A percentile compares a stretch with the other conserved stretches of the same genome.
Conservation (phyloP, 192 early-diverging fungal genomes). For the Backusella macrospora region DNA sequence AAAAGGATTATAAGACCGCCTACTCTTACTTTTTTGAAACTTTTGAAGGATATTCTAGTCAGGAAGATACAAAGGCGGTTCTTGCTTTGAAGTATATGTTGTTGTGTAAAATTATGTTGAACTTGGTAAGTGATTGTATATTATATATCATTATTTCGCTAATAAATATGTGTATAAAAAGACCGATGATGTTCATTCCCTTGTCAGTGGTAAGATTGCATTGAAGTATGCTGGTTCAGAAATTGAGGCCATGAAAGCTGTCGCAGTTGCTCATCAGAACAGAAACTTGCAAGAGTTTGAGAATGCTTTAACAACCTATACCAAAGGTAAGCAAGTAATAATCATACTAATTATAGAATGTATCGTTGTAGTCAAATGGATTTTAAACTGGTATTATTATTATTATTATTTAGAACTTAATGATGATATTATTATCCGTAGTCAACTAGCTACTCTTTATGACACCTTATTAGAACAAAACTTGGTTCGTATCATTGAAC, state of each 20-base stretch:
- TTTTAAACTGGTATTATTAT: neutral
- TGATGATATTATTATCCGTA: conserved; percentile 92
- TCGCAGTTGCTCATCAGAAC: conserved; percentile 95
- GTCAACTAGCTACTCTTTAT: conserved; percentile 89
- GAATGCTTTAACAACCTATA: conserved; percentile 80
- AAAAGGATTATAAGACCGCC: conserved; percentile 98
- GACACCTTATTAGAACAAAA: conserved; percentile 97
- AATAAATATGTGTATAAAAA: conserved; percentile 26
- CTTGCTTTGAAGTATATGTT: conserved; percentile 97
- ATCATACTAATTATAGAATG: neutral
- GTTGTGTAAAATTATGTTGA: conserved; percentile 98
- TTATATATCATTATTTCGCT: neutral
- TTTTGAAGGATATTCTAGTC: conserved; percentile 86
- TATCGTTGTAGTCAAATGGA: neutral
- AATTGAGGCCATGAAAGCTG: conserved; percentile 91
- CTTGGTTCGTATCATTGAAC: conserved; percentile 94
- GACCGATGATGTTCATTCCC: conserved; percentile 91
- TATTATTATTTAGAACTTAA: conserved; percentile 61
- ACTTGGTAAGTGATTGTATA: conserved; percentile 62
- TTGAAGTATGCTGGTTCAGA: conserved; percentile 83
- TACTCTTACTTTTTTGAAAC: conserved; percentile 99
- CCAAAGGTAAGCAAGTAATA: conserved; percentile 58
- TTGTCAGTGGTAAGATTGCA: conserved; percentile 92
- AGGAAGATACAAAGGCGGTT: conserved; percentile 86
- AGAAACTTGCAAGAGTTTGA: conserved; percentile 97